phyloP scores from a whole-genome alignment of 2,329 filamentous ascomycete species.

The Colletotrichum nymphaeae region DNA sequence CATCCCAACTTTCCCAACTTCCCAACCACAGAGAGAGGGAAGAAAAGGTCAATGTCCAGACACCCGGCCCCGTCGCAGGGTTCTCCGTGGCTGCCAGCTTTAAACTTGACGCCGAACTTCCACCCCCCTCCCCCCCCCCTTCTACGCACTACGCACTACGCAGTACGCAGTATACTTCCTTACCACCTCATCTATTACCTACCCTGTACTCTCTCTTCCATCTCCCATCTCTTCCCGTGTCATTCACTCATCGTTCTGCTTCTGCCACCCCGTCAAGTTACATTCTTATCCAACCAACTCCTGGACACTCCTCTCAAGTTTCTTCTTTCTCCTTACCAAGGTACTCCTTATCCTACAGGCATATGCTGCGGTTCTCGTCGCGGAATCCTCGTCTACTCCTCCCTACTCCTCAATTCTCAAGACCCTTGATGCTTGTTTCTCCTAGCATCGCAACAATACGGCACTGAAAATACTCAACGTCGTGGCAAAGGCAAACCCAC shows the following conservation, averaged over 20 bases:
- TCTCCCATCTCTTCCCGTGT: neutral
- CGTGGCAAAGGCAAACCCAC: constrained; percentile 11
- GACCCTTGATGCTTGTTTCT: constrained; percentile 35
- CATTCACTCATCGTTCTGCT: neutral
- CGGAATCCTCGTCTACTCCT: constrained; percentile 23
- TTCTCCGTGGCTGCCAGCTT: constrained; percentile 28
- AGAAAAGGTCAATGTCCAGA: neutral
- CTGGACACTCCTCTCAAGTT: constrained; percentile 5
- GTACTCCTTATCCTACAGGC: constrained; percentile 19
- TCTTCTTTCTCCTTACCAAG: constrained; percentile 12
- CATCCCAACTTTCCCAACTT: constrained; percentile 3
- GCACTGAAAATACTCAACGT: constrained; percentile 27
- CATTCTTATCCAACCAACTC: constrained; percentile 7
- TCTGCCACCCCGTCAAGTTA: neutral
- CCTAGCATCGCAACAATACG: constrained; percentile 24
- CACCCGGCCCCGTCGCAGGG: constrained; percentile 8
- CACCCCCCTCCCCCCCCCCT: constrained; percentile 9
- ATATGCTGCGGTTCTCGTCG: constrained; percentile 29
- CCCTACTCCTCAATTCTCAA: neutral
- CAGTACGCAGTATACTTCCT: neutral
- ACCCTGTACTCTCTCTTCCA: neutral
- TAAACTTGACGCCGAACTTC: constrained; percentile 24
- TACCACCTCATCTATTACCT: too few species aligned
- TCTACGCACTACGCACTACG: neutral
- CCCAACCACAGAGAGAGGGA: neutral